phyloP scores from a whole-genome alignment of 2,329 filamentous ascomycete genomes.

The Cordyceps sp. region DNA sequence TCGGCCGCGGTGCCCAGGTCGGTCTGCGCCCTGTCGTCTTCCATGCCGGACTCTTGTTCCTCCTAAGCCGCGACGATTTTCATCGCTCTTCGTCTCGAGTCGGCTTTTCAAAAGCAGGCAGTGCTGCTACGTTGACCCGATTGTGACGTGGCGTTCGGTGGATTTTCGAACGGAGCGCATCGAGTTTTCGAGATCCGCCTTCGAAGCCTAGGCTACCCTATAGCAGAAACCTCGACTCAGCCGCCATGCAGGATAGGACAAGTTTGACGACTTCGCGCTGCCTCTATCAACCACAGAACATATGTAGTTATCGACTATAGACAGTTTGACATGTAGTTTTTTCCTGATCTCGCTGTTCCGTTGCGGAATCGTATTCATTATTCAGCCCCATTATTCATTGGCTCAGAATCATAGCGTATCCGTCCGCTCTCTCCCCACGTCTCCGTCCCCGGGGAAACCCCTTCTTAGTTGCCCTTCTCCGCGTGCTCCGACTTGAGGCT shows the following conservation, averaged over 20 bases:
- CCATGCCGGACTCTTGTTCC: constrained; percentile 45
- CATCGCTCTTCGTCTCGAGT: too few relatives aligned
- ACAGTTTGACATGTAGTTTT: not conserved
- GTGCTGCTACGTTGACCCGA: not conserved
- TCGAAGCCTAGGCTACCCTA: not conserved
- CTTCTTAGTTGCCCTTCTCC: not conserved
- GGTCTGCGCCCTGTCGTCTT: constrained; percentile 54
- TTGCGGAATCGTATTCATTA: too few relatives aligned
- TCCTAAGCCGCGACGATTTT: too few relatives aligned
- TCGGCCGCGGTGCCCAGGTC: constrained; percentile 56
- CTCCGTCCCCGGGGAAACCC: not conserved
- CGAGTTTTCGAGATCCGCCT: not conserved
- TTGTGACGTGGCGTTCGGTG: not conserved
- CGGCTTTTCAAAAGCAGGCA: not conserved
- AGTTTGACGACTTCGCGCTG: too few relatives aligned
- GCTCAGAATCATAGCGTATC: too few relatives aligned
- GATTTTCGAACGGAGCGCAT: not conserved
- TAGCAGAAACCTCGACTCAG: not conserved
- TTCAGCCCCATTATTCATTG: too few relatives aligned
- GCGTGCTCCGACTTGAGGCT: constrained; percentile 19
- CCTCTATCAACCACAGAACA: not conserved
- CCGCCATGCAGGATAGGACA: too few relatives aligned
- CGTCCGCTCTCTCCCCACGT: too few relatives aligned
- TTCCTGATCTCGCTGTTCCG: too few relatives aligned
- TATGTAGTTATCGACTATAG: not conserved